phyloP scores from a whole-genome alignment of 441 rosid species.

The Corymbia calophylla region DNA sequence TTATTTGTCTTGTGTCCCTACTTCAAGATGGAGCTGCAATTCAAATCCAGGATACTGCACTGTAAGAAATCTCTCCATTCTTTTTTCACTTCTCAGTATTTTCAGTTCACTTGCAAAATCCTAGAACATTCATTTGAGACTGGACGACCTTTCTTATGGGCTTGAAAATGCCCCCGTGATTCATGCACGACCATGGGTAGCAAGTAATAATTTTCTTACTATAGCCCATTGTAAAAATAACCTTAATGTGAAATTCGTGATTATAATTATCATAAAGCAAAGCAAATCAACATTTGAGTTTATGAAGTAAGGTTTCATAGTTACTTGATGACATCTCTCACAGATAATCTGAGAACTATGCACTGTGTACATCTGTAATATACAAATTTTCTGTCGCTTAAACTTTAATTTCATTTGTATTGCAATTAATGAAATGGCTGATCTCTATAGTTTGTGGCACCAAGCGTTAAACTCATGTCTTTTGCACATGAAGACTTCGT shows the following conservation, averaged over 20 bases:
- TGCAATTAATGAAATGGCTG: background rate
- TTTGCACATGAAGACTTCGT: background rate
- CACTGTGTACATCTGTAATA: background rate
- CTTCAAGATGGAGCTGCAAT: slow-evolving; percentile 79
- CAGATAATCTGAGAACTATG: background rate
- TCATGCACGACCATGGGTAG: background rate
- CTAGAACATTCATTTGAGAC: background rate
- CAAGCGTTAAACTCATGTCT: background rate
- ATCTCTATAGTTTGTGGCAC: background rate
- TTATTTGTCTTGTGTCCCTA: slow-evolving; percentile 81
- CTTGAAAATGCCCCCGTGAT: background rate
- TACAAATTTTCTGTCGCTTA: background rate
- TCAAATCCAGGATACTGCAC: slow-evolving; percentile 49
- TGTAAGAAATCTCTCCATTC: slow-evolving; percentile 25
- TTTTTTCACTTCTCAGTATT: background rate
- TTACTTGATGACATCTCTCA: background rate
- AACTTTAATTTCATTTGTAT: background rate
- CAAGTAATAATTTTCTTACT: background rate
- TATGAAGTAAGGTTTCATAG: background rate
- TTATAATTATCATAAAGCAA: background rate
- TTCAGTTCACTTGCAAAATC: background rate
- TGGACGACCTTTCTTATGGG: background rate
- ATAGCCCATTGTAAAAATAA: background rate
- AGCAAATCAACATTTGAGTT: background rate
- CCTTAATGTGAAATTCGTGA: background rate